phyloP scores from a whole-genome alignment of 257 asterid genomes.

The Echium plantagineum region DNA sequence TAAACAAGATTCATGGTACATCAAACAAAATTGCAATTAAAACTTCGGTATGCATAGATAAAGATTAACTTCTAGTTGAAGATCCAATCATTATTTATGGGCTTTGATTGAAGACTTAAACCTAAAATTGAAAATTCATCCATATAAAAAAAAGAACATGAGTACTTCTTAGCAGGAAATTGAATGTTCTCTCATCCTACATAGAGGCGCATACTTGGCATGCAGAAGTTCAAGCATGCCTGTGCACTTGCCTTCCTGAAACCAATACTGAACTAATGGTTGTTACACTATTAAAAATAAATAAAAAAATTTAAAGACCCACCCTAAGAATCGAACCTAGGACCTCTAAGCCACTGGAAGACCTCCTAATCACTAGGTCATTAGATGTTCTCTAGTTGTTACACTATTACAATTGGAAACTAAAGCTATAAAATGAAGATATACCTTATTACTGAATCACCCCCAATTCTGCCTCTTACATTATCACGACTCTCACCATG shows the following conservation, averaged over 20 bases:
- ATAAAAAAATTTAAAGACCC: too few relatives aligned
- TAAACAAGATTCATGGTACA: not conserved
- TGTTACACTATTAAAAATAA: not conserved
- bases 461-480: conserved; percentile 97
- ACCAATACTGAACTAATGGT: not conserved
- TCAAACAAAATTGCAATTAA: not conserved
- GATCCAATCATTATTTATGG: not conserved
- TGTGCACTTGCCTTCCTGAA: not conserved
- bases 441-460: conserved; percentile 86
- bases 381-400: too few relatives aligned
- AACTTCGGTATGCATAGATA: not conserved
- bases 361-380: too few relatives aligned
- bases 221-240: not conserved
- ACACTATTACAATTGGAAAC: not conserved
- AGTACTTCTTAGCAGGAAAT: not conserved
- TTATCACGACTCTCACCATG: conserved; percentile 95
- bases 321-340: too few relatives aligned
- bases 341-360: too few relatives aligned
- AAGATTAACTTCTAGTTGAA: not conserved
- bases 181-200: not conserved
- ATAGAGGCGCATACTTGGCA: not conserved
- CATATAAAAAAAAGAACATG: not conserved
- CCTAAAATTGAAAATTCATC: not conserved
- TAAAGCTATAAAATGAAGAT: not conserved
- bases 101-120: not conserved